These are phyloP conservation scores for Blastobotrys terrestris DNA, from an alignment of 805 yeast species.

Conservation along the genomic window DNA sequence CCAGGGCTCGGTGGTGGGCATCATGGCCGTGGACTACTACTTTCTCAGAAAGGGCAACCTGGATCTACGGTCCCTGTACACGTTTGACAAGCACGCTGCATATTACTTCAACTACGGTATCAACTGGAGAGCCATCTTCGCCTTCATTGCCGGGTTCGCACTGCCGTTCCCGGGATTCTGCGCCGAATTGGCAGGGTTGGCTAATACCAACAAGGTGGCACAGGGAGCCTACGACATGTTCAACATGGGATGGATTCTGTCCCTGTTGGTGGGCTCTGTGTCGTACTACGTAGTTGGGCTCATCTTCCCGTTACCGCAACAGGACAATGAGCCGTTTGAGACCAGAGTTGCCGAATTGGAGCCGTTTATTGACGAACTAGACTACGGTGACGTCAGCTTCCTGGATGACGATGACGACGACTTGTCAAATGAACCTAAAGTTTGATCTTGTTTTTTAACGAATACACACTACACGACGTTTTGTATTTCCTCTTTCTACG, in stretches of 20 bases:
- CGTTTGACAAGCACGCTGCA: conserved; percentile 30
- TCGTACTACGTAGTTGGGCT: background rate
- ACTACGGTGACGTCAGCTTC: background rate
- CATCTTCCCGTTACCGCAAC: conserved; percentile 5
- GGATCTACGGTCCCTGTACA: conserved; percentile 39
- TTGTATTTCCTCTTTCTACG: background rate
- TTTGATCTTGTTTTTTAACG: background rate
- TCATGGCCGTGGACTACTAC: conserved; percentile 37
- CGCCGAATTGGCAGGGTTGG: background rate
- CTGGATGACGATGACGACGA: background rate
- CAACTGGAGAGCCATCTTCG: conserved; percentile 38
- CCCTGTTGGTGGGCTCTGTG: conserved; percentile 3
- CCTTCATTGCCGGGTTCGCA: conserved; percentile 26
- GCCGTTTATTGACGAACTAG: background rate
- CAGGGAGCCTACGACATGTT: conserved; percentile 4
- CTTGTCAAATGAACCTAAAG: background rate
- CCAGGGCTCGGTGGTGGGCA: conserved; percentile 37
- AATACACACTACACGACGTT: background rate
- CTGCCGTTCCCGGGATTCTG: conserved; percentile 14
- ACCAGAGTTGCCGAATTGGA: background rate
- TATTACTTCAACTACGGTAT: conserved; percentile 42
- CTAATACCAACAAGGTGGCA: background rate
- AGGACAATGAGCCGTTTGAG: background rate
- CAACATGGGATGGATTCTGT: conserved; percentile 8
- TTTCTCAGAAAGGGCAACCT: conserved; percentile 37